Percentiles rank a stretch among this genome's conserved stretches.
These are phyloP conservation scores for Aphanomyces euteiches DNA, from an alignment of 352 stramenopile genomes.

Conservation along the genomic window DNA sequence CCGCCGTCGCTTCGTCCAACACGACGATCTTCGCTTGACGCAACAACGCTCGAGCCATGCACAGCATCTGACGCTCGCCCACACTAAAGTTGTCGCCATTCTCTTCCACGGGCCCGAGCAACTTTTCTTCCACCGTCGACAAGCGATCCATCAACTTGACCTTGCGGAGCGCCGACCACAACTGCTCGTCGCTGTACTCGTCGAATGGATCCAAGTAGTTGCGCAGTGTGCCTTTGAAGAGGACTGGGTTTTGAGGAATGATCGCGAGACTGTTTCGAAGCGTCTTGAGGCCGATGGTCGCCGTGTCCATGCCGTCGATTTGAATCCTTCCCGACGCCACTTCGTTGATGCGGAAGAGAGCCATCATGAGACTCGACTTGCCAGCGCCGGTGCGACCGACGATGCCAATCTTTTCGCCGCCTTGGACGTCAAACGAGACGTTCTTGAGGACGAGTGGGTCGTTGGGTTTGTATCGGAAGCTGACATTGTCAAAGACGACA, in stretches of 20 bases:
- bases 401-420: conserved; percentile 29
- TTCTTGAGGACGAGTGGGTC: conserved; percentile 32
- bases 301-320: conserved; percentile 33
- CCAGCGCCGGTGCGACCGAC: conserved; percentile 32
- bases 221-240: conserved; percentile 79
- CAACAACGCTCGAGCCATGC: conserved; percentile 86
- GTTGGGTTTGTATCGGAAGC: conserved; percentile 9
- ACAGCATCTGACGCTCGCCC: conserved; percentile 87
- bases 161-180: conserved; percentile 55
- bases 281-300: conserved; percentile 26
- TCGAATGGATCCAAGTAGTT: conserved; percentile 80
- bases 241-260: conserved; percentile 34
- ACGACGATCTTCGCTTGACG: conserved; percentile 88
- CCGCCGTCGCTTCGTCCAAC: conserved; percentile 64
- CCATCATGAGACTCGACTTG: conserved; percentile 33
- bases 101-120: conserved; percentile 62
- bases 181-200: conserved; percentile 53
- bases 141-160: conserved; percentile 54
- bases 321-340: conserved; percentile 46
- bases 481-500: neutral
- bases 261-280: conserved; percentile 30
- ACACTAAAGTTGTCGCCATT: conserved; percentile 81
- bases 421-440: conserved; percentile 18
- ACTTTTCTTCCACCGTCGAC: conserved; percentile 47
- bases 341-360: conserved; percentile 43